A percentile compares a stretch with the other conserved stretches of the same genome.
Evolutionary conservation across 768 basidiomycete genomes (phyloP).

Genomic region (Agaricus blazei): DNA sequence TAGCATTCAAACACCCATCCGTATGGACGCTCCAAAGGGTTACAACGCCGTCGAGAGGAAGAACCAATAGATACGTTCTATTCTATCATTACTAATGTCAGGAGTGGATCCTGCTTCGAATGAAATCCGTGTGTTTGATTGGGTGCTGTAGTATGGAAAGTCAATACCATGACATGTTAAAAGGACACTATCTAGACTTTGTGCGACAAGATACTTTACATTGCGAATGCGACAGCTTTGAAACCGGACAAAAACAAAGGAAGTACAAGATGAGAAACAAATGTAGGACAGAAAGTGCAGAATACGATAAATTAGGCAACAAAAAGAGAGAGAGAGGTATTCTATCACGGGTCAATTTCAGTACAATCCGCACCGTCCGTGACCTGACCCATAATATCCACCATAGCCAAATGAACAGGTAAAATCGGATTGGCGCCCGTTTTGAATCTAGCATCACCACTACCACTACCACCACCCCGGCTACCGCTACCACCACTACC

Average conservation of each 20-base stretch:
- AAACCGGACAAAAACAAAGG: no score
- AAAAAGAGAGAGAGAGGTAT: slow-evolving; percentile 4
- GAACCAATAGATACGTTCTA: slow-evolving; percentile 45
- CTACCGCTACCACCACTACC: background rate
- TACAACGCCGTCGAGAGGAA: slow-evolving; percentile 71
- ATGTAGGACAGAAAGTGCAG: background rate
- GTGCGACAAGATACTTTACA: background rate
- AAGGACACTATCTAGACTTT: background rate
- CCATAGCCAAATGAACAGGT: slow-evolving; percentile 72
- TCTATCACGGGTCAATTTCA: slow-evolving; percentile 22
- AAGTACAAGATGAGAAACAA: background rate
- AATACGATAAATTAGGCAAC: background rate
- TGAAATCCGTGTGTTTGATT: background rate
- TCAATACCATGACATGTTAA: background rate
- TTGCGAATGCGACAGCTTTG: background rate
- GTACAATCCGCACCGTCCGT: slow-evolving; percentile 22
- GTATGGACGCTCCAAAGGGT: slow-evolving; percentile 59
- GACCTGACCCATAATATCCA: slow-evolving; percentile 48
- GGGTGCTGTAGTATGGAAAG: background rate
- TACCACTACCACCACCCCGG: background rate
- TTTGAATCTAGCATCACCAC: background rate
- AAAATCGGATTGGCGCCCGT: slow-evolving; percentile 41
- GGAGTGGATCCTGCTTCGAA: background rate
- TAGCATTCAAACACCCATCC: slow-evolving; percentile 67
- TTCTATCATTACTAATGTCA: background rate